Evolutionary conservation across 75 land plant genomes (phyloP), one percentile per base, ranked within the genome.

Genomic region (Selaginella moellendorffii): DNA sequence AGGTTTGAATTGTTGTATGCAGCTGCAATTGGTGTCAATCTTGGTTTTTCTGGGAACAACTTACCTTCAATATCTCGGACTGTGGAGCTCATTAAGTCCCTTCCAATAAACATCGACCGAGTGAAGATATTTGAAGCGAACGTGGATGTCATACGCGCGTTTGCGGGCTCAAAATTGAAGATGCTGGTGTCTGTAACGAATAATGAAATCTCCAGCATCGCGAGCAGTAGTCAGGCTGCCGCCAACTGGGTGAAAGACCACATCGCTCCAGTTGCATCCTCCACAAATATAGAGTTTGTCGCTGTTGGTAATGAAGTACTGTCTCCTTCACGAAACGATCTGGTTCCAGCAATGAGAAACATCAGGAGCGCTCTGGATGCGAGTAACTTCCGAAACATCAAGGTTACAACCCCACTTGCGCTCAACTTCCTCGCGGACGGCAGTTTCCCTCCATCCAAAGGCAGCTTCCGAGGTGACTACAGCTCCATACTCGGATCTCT

Each of bases 321-420:
- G 59, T 46, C 51, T 10, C 14, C 10, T 46, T 10, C 51, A 10
- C 24, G 21, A 25, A 56, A 8, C 59, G 2, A 8, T 8, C 19
- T 56, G 21, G 59, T 56, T 24, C 59, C 59, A 8, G 59, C 59
- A 8, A 56, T 56, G 59, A 56, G n/a, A 19, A 19, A 56, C n/a
- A 56, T 56, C 19, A 56, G 21, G 24, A 56, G 25, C 19, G 59
- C n/a, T 2, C 19, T 56, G 9, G 25, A 21, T n/a, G 2, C 21
- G 2, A 19, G n/a, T 21, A 56, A 56, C n/a, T n/a, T 56, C 9
- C 8, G 24, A 19, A 56, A 21, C 21, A 56, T 56, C n/a, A 21
- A 19, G 25, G 59, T 56, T 24, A 56, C 59, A 2, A 56, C 59
- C n/a, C 23, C 59, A 2, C 8, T 56, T 8, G 51, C n/a, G n/a